phyloP scores from a whole-genome alignment of 768 basidiomycete species.

The Tylopilus felleus region DNA sequence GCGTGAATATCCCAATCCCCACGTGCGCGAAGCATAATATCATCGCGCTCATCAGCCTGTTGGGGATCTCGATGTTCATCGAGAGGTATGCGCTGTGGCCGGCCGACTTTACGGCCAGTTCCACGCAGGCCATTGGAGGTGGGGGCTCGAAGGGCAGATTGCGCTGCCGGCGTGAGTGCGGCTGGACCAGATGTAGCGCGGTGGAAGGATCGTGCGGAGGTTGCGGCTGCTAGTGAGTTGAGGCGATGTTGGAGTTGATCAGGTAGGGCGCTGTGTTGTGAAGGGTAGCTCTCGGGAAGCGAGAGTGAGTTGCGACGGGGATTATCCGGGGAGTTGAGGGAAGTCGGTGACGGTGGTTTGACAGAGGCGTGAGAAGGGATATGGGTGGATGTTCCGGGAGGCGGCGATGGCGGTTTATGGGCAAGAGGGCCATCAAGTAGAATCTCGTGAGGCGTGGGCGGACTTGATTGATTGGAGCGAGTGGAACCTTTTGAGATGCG shows the following conservation, averaged over 20 bases:
- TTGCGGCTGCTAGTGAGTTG: conserved; percentile 22
- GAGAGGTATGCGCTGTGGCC: conserved; percentile 37
- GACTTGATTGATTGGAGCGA: conserved; percentile 35
- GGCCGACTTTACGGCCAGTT: conserved; percentile 33
- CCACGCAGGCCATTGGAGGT: conserved; percentile 33
- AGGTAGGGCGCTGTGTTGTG: conserved; percentile 34
- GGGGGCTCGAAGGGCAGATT: conserved; percentile 28
- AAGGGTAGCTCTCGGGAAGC: conserved; percentile 63
- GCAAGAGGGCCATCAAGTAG: conserved; percentile 24
- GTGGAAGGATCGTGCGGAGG: conserved; percentile 52
- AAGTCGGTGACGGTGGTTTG: conserved; percentile 34
- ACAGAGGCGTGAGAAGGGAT: conserved; percentile 17
- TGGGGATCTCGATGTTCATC: conserved; percentile 34
- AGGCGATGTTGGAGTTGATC: conserved; percentile 30
- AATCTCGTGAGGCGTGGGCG: conserved; percentile 40
- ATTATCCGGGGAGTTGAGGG: conserved; percentile 38
- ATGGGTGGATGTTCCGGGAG: conserved; percentile 19
- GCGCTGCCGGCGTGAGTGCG: conserved; percentile 30
- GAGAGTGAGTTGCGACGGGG: conserved; percentile 51
- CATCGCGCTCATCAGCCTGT: conserved; percentile 33
- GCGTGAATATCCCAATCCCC: conserved; percentile 28
- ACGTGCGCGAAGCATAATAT: conserved; percentile 27
- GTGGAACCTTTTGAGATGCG: conserved; percentile 44
- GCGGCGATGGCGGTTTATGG: conserved; percentile 26
- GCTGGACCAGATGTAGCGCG: conserved; percentile 65